Evolutionary conservation across 768 basidiomycete genomes (phyloP), one percentile per base, ranked within the genome.

Genomic region (Podaxis pistillaris): DNA sequence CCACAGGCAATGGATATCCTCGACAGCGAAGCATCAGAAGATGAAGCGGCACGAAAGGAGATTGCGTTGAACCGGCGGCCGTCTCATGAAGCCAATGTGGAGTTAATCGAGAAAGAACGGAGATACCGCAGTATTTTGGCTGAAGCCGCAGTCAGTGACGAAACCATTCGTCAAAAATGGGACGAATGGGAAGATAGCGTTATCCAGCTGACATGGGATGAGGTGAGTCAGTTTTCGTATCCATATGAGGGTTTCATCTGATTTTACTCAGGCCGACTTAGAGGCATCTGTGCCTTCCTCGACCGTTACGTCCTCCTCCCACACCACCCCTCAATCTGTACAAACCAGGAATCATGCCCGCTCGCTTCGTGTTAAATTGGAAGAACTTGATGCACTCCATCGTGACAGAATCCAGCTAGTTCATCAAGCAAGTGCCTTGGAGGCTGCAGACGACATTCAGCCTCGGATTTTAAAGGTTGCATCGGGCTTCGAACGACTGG

Each of bases 11-110:
- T 94, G 78, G 94, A 94, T 68, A 86, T 96, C 22, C 76, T 99
- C n/a, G 94, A 96, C 67, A 86, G 84, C 49, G 96, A 97, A 74
- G 91, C 90, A 15, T 90, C 89, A 13, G 91, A 93, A 69, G 92
- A 94, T 66, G 92, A 93, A 71, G 79, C 83, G 11, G 77, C 85
- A 33, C 85, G 88, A 15, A 81, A 81, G 65, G 82, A 83, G 24
- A 74, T 72, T 1, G 66, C 74, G 50, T 67, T 83, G 61, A 73
- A 78, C 60, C 81, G 94, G 37, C 76, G 77, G 1, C 86, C 89
- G 1, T 97, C 96, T 0, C 83, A 90, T 67, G 85, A 91, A 67
- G 93, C 91, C 24, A 97, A 96, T 64, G 71, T 75, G 19, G 86
- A 90, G 30, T 79, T 96, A 5, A 81, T 88, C 17, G 80, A 81